Evolutionary conservation across 257 asterid genomes (phyloP), one percentile per base, ranked within the genome.

Genomic region (Jacaranda copaia): DNA sequence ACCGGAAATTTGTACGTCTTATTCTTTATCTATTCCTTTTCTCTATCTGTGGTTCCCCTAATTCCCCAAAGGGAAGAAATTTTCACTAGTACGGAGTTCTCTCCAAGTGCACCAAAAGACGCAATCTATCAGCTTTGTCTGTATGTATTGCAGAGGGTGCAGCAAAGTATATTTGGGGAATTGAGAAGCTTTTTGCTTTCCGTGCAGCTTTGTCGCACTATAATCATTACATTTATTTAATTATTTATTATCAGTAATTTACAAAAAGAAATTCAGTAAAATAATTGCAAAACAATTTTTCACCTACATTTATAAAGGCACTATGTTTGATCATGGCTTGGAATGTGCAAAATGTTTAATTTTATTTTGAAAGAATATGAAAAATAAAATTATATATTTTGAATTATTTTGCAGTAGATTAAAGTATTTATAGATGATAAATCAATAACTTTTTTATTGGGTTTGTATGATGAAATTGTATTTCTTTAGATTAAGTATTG

Each of bases 161-260:
- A 38, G 73, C 63, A 32, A 70, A 74, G 88, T 80, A 85, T 82
- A 73, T 80, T 82, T 85, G 64, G 89, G 85, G 79, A 85, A 83
- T 76, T 75, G 80, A 64, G 79, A 80, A 80, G 67, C 58, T 76
- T 76, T 63, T 77, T 6, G 80, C 36, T 62, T 85, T 73, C 69
- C 71, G 89, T 81, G 89, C 68, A 63, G 15, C 71, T 72, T 81
- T 85, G 84, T 85, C 89, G 63, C 81, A 79, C 78, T 78, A 76
- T 83, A 76, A 83, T 83, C 85, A 83, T 82, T 78, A 80, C 78
- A 9, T 61, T 57, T 66, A 15, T 52, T 58, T 56, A 51, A 43
- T 39, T 43, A 65, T 40, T 77, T 68, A 25, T 25, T 1, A 25
- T 35, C n/a, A 15, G 49, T 11, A 11, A 42, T 65, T 75, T 63